Base-by-base conservation (phyloP, 441 rosid genomes). In the Flueggea neowawraea region DNA sequence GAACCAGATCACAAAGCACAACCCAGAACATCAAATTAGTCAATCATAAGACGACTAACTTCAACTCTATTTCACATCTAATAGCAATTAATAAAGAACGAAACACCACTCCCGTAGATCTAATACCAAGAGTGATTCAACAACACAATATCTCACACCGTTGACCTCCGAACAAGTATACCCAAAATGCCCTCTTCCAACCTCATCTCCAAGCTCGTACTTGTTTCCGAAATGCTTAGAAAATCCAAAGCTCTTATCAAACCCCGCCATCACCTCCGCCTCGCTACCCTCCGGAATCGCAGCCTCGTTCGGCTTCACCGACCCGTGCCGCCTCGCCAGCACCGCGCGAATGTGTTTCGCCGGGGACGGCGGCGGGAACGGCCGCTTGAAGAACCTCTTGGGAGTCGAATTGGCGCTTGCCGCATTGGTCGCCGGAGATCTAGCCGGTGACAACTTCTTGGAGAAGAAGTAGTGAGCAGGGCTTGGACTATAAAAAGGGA, bases 351-450 rank as follows among this genome's bases (percentile, higher is more conserved):
- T 85, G 67, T 93, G 97, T 80, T 90, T 93, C 2, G 97, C 97
- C 47, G 97, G 98, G 0, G 97, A 90, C 7, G 96, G 97, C 39
- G 98, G 97, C 3, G 96, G 97, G 60, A 92, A 92, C 10, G 95
- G 93, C 60, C 90, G 67, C 64, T 68, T 85, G 66, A 90, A 92
- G 62, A 92, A 81, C 69, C 96, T 66, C 39, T 70, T 88, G 10
- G 98, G 98, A 11, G 97, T 92, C 6, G 97, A 84, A 66, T 83
- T 85, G 12, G 65, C 83, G 58, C 85, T 84, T 5, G 28, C 28
- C 28, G 28, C 28, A 22, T 22, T 22, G 28, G 73, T 39, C 17
- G 90, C 87, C 73, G 97, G 91, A 72, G 96, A 91, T 78, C 91
- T 87, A 64, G 76, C 95, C 66, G 96, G 96, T 12, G 86, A 76